A percentile compares a stretch with the other conserved stretches of the same genome.
Conservation (phyloP, 2,329 filamentous ascomycete species). For the Camptophora hylomeconis region DNA sequence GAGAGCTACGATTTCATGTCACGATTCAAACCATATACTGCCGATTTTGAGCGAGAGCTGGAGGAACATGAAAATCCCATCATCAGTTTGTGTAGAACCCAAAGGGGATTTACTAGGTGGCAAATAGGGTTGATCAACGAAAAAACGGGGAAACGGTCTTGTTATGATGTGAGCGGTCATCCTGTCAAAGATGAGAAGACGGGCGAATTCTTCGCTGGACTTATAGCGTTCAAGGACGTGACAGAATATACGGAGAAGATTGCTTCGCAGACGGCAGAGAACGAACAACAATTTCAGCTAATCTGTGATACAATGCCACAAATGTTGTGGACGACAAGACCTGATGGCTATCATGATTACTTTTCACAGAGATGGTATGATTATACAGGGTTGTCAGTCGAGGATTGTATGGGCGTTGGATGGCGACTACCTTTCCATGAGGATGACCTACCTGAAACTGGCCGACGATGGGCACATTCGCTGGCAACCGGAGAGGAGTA, state of each 20-base stretch:
- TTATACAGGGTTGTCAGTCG: slow-evolving; percentile 56
- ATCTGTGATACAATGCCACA: slow-evolving; percentile 65
- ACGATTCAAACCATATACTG: slow-evolving; percentile 50
- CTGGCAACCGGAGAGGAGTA: slow-evolving; percentile 57
- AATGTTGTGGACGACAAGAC: slow-evolving; percentile 59
- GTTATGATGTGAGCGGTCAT: slow-evolving; percentile 56
- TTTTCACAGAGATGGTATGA: slow-evolving; percentile 67
- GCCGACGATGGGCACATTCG: slow-evolving; percentile 46
- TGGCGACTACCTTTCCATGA: slow-evolving; percentile 57
- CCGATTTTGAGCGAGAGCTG: slow-evolving; percentile 50
- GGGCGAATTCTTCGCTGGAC: slow-evolving; percentile 59
- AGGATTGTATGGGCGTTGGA: slow-evolving; percentile 48
- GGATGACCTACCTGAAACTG: slow-evolving; percentile 50
- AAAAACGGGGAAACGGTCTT: slow-evolving; percentile 37
- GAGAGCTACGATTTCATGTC: slow-evolving; percentile 45
- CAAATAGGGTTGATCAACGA: slow-evolving; percentile 52
- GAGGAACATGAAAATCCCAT: slow-evolving; percentile 53
- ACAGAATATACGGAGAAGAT: slow-evolving; percentile 59
- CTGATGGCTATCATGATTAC: slow-evolving; percentile 57
- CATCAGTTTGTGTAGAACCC: slow-evolving; percentile 47
- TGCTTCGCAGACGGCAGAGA: slow-evolving; percentile 53
- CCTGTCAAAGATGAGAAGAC: slow-evolving; percentile 52
- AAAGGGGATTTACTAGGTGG: slow-evolving; percentile 44
- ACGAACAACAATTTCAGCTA: slow-evolving; percentile 60
- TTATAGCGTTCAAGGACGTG: slow-evolving; percentile 60